Evolutionary conservation across 371 early-diverging fungal species (phyloP), one percentile per base, ranked within the genome.

Genomic region (Mortierella sp.): DNA sequence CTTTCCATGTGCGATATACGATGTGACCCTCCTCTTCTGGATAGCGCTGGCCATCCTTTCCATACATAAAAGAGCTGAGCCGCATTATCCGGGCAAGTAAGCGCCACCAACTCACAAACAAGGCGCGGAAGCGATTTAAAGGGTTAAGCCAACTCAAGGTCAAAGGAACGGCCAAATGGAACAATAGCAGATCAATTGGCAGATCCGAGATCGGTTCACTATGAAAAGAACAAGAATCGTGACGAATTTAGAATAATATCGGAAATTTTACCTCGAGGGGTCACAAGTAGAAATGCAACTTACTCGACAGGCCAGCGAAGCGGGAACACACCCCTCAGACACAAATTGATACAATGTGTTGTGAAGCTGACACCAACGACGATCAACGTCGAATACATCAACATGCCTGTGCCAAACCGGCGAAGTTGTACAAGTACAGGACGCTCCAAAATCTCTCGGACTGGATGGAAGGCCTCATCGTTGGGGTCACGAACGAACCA

Each of bases 401-500:
- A 51, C 3, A 91, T 89, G 65, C 96, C 94, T 2, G 91, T 86
- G 4, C 88, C 90, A 40, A 98, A 88, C 83, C 96, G 97, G 76
- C 89, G 86, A 62, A 95, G 77, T 79, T 97, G 96, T 26, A 89
- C 84, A 14, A 88, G 67, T 10, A 92, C 83, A 0, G 95, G 93
- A 22, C 93, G 89, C 70, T 97, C 94, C 9, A 96, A 77, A 32
- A 95, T 93, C 78, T 98, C 98, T 57, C 92, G 91, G 77, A 98
- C 92, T 5, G 97, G 97, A 72, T 96, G 93, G 81, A 96, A 96
- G 32, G 94, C 90, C 11, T 97, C 96, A 77, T 98, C 97, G 58
- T 94, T 94, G 4, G 98, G 98, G 70, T 98, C 97, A 37, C 98
- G 93, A 62, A 97, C 94, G 81, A 97, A 97, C 97, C 97, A 97